Evolutionary conservation across 768 basidiomycete species (phyloP).

Genomic region (Lactarius psammicola): DNA sequence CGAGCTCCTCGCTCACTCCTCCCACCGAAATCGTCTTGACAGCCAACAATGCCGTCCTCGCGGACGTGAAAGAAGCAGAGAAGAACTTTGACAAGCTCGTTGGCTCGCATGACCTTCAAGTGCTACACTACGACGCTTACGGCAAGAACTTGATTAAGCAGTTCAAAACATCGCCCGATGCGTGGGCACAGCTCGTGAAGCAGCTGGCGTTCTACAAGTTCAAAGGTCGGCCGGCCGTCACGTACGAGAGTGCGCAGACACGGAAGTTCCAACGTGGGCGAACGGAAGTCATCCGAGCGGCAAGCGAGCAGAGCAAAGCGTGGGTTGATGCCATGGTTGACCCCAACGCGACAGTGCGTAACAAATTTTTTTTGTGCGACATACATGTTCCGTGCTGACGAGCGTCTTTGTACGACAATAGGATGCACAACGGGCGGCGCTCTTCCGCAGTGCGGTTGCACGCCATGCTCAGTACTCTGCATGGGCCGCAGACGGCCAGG

Average conservation of each 20-base stretch:
- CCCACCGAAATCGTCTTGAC: conserved; percentile 73
- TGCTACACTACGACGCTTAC: conserved; percentile 47
- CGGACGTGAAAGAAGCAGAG: conserved; percentile 57
- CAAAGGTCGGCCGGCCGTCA: conserved; percentile 67
- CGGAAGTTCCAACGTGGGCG: conserved; percentile 86
- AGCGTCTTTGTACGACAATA: conserved; percentile 33
- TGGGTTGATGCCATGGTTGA: conserved; percentile 92
- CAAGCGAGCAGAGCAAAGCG: conserved; percentile 75
- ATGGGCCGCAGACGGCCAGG: conserved; percentile 93
- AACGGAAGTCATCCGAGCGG: conserved; percentile 92
- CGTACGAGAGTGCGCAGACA: conserved; percentile 94
- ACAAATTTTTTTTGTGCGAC: neutral
- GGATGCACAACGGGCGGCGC: conserved; percentile 55
- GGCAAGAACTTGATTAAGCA: conserved; percentile 86
- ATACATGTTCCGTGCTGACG: neutral
- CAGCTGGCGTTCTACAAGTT: conserved; percentile 95
- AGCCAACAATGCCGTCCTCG: conserved; percentile 52
- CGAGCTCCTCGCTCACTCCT: conserved; percentile 28
- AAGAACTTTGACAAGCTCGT: conserved; percentile 74
- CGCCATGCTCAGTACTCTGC: conserved; percentile 84
- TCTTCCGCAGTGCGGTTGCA: conserved; percentile 77
- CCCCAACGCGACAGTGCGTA: conserved; percentile 46
- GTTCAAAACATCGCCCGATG: conserved; percentile 84
- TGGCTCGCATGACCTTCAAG: conserved; percentile 65
- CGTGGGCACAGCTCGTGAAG: conserved; percentile 93